Evolutionary conservation across 2,329 filamentous ascomycete genomes (phyloP).

Genomic region (Colletotrichum gigasporum): DNA sequence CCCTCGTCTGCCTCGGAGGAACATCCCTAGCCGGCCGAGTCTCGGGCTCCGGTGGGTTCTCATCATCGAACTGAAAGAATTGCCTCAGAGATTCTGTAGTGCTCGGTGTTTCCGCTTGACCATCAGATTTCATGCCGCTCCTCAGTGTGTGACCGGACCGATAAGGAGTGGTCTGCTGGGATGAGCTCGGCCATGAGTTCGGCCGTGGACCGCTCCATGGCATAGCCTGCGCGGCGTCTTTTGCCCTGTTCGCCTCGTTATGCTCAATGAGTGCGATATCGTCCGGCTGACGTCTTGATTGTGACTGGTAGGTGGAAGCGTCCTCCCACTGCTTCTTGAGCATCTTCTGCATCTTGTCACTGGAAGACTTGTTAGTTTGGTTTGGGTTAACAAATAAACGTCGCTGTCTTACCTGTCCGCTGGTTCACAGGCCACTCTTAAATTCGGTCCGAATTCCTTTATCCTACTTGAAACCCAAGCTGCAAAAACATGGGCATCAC

Average conservation of each 20-base stretch:
- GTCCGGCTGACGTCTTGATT: background rate
- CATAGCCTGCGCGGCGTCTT: background rate
- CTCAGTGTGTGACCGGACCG: background rate
- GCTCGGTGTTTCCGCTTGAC: background rate
- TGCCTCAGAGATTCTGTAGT: no score
- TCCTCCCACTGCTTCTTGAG: background rate
- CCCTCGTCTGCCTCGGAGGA: background rate
- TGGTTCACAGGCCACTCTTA: background rate
- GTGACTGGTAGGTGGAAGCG: background rate
- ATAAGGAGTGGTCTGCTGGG: background rate
- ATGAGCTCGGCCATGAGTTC: background rate
- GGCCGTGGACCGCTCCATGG: background rate
- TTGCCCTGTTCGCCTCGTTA: background rate
- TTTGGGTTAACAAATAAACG: background rate
- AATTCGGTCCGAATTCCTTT: fast-evolving
- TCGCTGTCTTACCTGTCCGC: background rate
- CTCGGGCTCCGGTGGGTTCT: background rate
- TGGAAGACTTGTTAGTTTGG: background rate
- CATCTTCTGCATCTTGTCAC: background rate
- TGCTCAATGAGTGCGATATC: constrained; percentile 7
- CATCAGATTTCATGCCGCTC: constrained; percentile 5
- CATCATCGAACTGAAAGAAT: background rate
- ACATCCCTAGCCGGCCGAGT: background rate
- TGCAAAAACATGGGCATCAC: background rate
- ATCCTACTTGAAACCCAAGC: background rate